Evolutionary conservation across 2,329 filamentous ascomycete species (phyloP).

Genomic region (Phoma sp.): DNA sequence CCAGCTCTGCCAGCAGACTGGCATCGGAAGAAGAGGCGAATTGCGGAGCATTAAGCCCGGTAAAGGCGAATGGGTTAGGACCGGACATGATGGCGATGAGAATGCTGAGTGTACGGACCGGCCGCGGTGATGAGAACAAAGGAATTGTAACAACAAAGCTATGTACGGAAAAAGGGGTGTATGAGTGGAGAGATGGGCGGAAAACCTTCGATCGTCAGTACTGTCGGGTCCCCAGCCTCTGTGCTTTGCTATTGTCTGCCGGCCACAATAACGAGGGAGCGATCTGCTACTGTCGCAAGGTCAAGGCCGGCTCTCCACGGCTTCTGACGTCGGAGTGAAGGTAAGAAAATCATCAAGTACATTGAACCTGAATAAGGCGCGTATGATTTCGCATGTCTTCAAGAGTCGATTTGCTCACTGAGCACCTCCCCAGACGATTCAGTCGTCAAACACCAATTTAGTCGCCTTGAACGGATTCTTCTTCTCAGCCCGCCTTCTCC

Average conservation of each 20-base stretch:
- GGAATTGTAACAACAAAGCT: conserved; percentile 1
- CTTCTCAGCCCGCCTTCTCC: background rate
- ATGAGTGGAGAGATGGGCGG: too few relatives aligned
- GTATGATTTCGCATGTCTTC: too few relatives aligned
- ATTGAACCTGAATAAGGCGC: too few relatives aligned
- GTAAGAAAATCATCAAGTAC: too few relatives aligned
- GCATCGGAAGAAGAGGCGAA: background rate
- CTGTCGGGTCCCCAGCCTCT: background rate
- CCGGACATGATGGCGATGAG: background rate
- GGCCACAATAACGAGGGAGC: background rate
- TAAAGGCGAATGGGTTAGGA: conserved; percentile 1
- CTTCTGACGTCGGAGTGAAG: too few relatives aligned
- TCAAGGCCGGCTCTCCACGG: background rate
- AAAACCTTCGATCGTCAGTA: background rate
- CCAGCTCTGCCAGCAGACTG: background rate
- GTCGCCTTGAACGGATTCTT: background rate
- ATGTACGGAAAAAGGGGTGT: background rate
- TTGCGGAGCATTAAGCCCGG: background rate
- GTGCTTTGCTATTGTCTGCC: background rate
- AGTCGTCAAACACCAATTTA: background rate
- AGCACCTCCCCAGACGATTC: background rate
- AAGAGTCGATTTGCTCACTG: too few relatives aligned
- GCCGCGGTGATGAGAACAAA: conserved; percentile 4
- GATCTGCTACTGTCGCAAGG: background rate
- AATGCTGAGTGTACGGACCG: background rate